Evolutionary conservation across 345 rosid species (phyloP).

Genomic region (Odontarrhena argentea): DNA sequence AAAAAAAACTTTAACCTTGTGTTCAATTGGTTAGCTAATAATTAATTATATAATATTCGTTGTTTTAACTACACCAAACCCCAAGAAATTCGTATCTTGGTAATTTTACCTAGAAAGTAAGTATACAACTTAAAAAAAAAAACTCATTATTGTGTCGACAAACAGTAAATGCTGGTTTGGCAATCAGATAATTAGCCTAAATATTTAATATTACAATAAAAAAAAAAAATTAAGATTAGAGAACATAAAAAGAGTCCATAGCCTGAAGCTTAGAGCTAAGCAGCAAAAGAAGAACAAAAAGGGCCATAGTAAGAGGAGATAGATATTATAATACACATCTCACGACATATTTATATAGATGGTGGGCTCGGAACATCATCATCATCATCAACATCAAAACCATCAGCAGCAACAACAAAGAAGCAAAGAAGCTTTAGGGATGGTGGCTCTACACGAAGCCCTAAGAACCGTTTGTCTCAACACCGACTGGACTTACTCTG

Average conservation of each 20-base stretch:
- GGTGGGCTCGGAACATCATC: constrained; percentile 93
- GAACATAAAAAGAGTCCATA: constrained; percentile 32
- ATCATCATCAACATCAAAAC: constrained; percentile 37
- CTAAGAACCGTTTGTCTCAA: constrained; percentile 96
- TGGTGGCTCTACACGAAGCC: constrained; percentile 99
- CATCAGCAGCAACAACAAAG: constrained; percentile 49
- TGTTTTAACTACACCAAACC: constrained; percentile 32
- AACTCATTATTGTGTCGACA: constrained; percentile 10
- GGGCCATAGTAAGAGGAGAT: constrained; percentile 33
- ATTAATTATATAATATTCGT: neutral
- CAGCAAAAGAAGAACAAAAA: constrained; percentile 27
- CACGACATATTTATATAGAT: constrained; percentile 44
- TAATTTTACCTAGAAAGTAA: constrained; percentile 27
- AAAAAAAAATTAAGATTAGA: neutral
- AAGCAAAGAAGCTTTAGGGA: constrained; percentile 99
- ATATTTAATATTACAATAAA: too few relatives aligned
- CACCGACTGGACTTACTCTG: constrained; percentile 99
- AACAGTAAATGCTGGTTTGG: constrained; percentile 31
- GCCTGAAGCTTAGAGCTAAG: constrained; percentile 30
- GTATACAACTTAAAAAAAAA: constrained; percentile 27
- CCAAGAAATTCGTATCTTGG: constrained; percentile 41
- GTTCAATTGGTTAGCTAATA: constrained; percentile 23
- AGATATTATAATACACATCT: constrained; percentile 1
- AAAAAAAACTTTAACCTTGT: constrained; percentile 14
- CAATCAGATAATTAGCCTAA: constrained; percentile 21